A percentile compares a stretch with the other conserved stretches of the same genome.
Evolutionary conservation across 495 filamentous ascomycete genomes (phyloP).

Genomic region (Hyaloscypha hepaticicola): DNA sequence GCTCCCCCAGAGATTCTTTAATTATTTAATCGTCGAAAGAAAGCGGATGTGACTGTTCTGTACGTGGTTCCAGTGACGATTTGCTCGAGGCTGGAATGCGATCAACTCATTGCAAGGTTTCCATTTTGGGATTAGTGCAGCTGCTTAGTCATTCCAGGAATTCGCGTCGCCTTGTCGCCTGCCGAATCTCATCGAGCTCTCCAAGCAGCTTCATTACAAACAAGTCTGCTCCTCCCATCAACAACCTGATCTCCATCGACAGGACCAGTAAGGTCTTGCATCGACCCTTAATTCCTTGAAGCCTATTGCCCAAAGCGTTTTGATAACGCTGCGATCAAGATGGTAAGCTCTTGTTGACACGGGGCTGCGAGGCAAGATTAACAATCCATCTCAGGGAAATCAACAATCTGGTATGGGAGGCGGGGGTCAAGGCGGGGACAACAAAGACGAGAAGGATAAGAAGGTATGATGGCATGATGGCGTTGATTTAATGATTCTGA

Average conservation of each 20-base stretch:
- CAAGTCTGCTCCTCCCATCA: conserved; percentile 22
- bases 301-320: conserved; percentile 6
- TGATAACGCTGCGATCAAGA: conserved; percentile 19
- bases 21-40: neutral
- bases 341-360: conserved; percentile 27
- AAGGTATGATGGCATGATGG: conserved; percentile 59
- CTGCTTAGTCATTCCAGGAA: neutral
- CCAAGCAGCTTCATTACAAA: conserved; percentile 24
- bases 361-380: conserved; percentile 14
- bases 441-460: conserved; percentile 87
- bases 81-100: neutral
- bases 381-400: conserved; percentile 58
- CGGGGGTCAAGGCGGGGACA: conserved; percentile 64
- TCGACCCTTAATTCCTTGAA: neutral
- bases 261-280: conserved; percentile 6
- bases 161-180: conserved; percentile 4
- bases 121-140: neutral
- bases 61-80: conserved; percentile 26
- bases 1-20: neutral
- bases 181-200: conserved; percentile 3
- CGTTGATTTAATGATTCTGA: neutral
- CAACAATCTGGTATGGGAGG: conserved; percentile 83
- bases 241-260: conserved; percentile 19
- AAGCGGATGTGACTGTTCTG: neutral
- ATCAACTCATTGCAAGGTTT: neutral